Percentiles rank a stretch among this genome's conserved stretches.
These are phyloP conservation scores for Aspergillus jensenii DNA, from an alignment of 2,329 filamentous ascomycete species.

Conservation along the genomic window DNA sequence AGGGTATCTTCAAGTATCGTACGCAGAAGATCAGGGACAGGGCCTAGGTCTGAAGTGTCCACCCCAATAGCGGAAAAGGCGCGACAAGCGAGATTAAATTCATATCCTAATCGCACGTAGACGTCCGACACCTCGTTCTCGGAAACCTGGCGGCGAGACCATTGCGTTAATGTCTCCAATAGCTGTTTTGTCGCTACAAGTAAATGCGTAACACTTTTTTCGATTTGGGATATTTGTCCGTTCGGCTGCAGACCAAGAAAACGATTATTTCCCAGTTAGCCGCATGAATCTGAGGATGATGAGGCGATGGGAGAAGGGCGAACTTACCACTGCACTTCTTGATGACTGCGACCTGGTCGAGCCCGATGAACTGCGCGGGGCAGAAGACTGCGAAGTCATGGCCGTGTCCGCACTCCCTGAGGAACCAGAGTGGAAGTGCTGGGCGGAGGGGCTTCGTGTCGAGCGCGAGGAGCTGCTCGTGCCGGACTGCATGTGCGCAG, in stretches of 20 bases:
- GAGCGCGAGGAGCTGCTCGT: constrained; percentile 28
- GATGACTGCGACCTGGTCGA: constrained; percentile 62
- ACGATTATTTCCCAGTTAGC: neutral
- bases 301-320: neutral
- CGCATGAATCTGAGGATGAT: neutral
- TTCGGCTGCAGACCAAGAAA: constrained; percentile 52
- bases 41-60: constrained; percentile 89
- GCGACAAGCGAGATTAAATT: constrained; percentile 98
- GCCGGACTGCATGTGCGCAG: constrained; percentile 23
- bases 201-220: constrained; percentile 97
- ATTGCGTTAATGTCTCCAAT: constrained; percentile 94
- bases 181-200: constrained; percentile 97
- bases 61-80: constrained; percentile 97
- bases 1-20: constrained; percentile 92
- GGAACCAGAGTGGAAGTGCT: constrained; percentile 26
- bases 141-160: constrained; percentile 88
- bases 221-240: constrained; percentile 88
- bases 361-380: constrained; percentile 64
- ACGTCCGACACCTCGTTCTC: constrained; percentile 97
- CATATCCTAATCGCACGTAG: constrained; percentile 94
- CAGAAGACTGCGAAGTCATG: constrained; percentile 59
- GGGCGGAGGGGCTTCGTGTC: constrained; percentile 50
- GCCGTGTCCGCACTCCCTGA: constrained; percentile 46
- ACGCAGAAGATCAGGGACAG: constrained; percentile 87
- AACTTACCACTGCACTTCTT: constrained; percentile 60